Evolutionary conservation across 2,329 filamentous ascomycete species (phyloP), one percentile per base, ranked within the genome.

Genomic region (Clonostachys byssicola): DNA sequence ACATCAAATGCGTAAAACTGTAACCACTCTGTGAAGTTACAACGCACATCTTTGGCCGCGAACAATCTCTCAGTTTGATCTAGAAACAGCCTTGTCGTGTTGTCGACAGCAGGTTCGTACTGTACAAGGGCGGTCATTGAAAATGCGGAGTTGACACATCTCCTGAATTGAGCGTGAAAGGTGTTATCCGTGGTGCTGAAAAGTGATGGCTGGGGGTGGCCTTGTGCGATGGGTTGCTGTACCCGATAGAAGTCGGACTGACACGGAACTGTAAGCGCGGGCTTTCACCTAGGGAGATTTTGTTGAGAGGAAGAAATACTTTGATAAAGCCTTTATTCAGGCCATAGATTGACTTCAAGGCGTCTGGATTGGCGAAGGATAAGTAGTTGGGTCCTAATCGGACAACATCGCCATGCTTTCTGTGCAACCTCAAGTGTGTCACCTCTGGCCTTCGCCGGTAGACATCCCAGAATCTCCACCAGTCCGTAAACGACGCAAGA

Each of bases 1-100:
- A 91, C 87, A 59, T 92, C 88, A 57, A 92, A 92, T 0, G 88
- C 88, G 55, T 88, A 91, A 60, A 84, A 91, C 58, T 92, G 88
- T 48, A 92, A 68, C 88, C 88, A 91, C 48, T 74, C 71, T 2
- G 81, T 80, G 23, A 30, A 30, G 10, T 30, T 9, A 30, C 23
- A 30, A 30, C 8, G 23, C 23, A 30, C 23, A 30, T 30, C 23
- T 30, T 9, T 30, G 23, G 23, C 23, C 3, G 70, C 68, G 1
- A 41, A 47, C 30, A 78, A 58, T 3, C 65, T 35, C 13, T 33
- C n/a, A 1, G 44, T 57, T 18, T 60, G 51, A 1, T 56, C 47
- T 20, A 78, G 67, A 0, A 77, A 51, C 0, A 77, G 49, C 12
- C 67, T 62, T 3, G 66, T 63, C 48, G 73, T 77, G 7, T 71